These are phyloP conservation scores for Grosmannia penicillata DNA, from an alignment of 2,329 filamentous ascomycete species.

Conservation along the genomic window DNA sequence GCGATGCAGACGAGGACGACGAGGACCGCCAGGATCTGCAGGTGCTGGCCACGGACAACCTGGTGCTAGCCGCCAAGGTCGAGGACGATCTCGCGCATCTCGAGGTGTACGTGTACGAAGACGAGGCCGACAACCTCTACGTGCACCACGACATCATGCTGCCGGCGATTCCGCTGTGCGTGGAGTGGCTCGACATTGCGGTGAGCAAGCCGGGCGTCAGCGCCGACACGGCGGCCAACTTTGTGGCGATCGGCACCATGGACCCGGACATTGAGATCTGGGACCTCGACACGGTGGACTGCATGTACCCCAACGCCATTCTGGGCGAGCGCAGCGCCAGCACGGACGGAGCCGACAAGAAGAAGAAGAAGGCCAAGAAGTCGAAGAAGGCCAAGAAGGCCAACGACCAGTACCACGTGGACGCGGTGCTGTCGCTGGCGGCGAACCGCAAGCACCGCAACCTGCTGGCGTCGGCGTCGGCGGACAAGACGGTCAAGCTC, in stretches of 20 bases:
- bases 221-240: slow-evolving; percentile 64
- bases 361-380: slow-evolving; percentile 71
- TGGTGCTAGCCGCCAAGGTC: slow-evolving; percentile 81
- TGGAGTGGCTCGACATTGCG: slow-evolving; percentile 93
- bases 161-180: slow-evolving; percentile 83
- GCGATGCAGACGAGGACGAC: slow-evolving; percentile 52
- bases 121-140: slow-evolving; percentile 88
- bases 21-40: slow-evolving; percentile 90
- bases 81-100: slow-evolving; percentile 95
- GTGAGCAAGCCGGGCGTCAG: slow-evolving; percentile 54
- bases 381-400: slow-evolving; percentile 81
- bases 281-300: slow-evolving; percentile 91
- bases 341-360: slow-evolving; percentile 17
- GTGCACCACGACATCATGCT: slow-evolving; percentile 99
- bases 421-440: slow-evolving; percentile 79
- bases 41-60: slow-evolving; percentile 81
- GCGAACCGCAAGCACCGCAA: slow-evolving; percentile 91
- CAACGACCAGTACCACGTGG: slow-evolving; percentile 87
- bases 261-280: slow-evolving; percentile 97
- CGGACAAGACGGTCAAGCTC: slow-evolving; percentile 92
- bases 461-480: slow-evolving; percentile 83
- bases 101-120: slow-evolving; percentile 96
- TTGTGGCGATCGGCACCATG: slow-evolving; percentile 90
- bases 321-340: slow-evolving; percentile 51
- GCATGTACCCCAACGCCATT: slow-evolving; percentile 96